Conservation (phyloP, 352 stramenopile genomes). For the Plasmopara viticola region DNA sequence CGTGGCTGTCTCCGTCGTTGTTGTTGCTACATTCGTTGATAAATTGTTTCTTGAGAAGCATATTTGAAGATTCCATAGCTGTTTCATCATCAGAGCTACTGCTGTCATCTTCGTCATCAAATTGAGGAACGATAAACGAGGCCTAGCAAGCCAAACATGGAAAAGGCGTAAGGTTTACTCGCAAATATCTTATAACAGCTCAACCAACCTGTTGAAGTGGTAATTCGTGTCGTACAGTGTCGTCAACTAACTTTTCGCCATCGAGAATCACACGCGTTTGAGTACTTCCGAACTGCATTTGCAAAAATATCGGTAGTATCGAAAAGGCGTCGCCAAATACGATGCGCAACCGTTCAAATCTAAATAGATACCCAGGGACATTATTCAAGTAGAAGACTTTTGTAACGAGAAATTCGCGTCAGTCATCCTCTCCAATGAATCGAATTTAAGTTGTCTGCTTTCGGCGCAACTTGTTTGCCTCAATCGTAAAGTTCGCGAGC, state of each 20-base stretch:
- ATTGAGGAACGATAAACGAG: conserved; percentile 52
- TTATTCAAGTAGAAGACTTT: no score
- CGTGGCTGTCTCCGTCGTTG: conserved; percentile 20
- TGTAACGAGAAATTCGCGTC: not conserved
- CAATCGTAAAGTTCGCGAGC: conserved; percentile 37
- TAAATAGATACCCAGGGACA: not conserved
- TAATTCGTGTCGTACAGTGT: no score
- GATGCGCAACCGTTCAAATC: conserved; percentile 10
- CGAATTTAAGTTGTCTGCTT: conserved; percentile 20
- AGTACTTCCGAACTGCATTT: conserved; percentile 47
- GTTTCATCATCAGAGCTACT: conserved; percentile 36
- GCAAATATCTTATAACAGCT: not conserved
- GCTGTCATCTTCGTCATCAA: conserved; percentile 62
- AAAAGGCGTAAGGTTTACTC: not conserved
- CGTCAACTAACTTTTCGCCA: conserved; percentile 50
- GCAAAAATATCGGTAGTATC: conserved; percentile 2
- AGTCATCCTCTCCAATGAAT: not conserved
- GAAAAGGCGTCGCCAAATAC: conserved; percentile 3
- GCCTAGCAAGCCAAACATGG: conserved; percentile 14
- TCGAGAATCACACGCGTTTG: conserved; percentile 29
- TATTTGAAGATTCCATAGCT: not conserved
- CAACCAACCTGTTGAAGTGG: conserved; percentile 13
- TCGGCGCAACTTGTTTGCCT: conserved; percentile 25
- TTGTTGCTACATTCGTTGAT: conserved; percentile 9
- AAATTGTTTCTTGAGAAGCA: conserved; percentile 4